Evolutionary conservation across 441 rosid species (phyloP), one percentile per base, ranked within the genome.

Genomic region (Macaranga tanarius): DNA sequence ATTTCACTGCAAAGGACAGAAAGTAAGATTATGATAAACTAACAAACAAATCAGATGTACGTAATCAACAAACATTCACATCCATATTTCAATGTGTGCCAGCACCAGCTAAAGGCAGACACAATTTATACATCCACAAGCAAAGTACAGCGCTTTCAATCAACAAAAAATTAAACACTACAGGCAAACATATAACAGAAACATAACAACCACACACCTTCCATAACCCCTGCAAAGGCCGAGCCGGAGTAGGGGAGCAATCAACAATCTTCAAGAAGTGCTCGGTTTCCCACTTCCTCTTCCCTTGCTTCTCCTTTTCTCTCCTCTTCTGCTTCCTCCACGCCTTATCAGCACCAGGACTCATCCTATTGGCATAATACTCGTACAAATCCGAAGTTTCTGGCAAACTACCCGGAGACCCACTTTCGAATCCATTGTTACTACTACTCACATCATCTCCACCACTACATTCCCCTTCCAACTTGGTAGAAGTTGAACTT

Each of bases 181-280:
- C 7, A 23, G 16, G 13, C 22, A 60, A 45, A 59, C 22, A 17
- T 7, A 54, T 25, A 48, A 28, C 8, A 31, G 19, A 59, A 64
- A 52, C 44, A 47, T 28, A 50, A 51, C 25, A 74, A 38, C 15
- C 17, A 68, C 75, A 77, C 78, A 91, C 97, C 99, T 91, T 92
- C 97, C 97, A 92, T 55, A 92, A 75, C 26, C 97, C 99, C 83
- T 95, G 98, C 82, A 95, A 77, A 11, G 97, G 99, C 66, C 89
- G 88, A 17, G 82, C 70, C 0, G 73, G 67, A 2, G 91, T 90
- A 58, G 99, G 95, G 0, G 84, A 89, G 82, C 79, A 91, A 82
- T 91, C 87, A 48, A 72, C 52, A 67, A 95, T 86, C 87, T 88
- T 95, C 62, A 92, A 82, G 66, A 92, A 95, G 78, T 92, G 93